Percentiles rank a stretch among this genome's conserved stretches.
Conservation (phyloP, 2,329 filamentous ascomycete genomes). For the Hymenoscyphus salicellus region DNA sequence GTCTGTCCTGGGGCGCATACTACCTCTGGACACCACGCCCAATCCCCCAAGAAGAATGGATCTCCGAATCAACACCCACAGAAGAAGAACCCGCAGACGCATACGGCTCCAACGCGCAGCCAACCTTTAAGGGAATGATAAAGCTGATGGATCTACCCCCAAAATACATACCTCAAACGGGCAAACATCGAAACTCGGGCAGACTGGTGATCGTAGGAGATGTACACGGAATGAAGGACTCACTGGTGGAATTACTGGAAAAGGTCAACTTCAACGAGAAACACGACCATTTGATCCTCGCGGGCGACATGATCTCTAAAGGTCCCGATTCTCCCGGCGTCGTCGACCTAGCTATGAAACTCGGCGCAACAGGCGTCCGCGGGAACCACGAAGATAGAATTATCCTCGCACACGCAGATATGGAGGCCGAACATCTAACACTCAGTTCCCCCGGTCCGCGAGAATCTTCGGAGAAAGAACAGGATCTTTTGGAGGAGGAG, state of each 20-base stretch:
- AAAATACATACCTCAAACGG: constrained; percentile 31
- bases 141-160: constrained; percentile 32
- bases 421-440: constrained; percentile 35
- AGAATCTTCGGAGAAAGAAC: constrained; percentile 32
- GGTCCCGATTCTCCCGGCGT: constrained; percentile 80
- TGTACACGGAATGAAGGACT: constrained; percentile 79
- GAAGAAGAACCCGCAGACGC: neutral
- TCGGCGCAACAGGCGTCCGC: constrained; percentile 77
- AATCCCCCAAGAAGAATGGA: neutral
- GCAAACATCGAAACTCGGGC: constrained; percentile 42
- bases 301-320: constrained; percentile 80
- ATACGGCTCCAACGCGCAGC: constrained; percentile 24
- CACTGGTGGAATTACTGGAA: constrained; percentile 63
- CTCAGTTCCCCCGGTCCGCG: constrained; percentile 23
- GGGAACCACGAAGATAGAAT: constrained; percentile 92
- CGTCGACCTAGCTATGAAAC: constrained; percentile 63
- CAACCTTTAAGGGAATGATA: constrained; percentile 29
- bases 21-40: neutral
- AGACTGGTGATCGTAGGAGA: constrained; percentile 83
- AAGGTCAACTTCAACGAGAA: constrained; percentile 61
- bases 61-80: neutral
- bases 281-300: constrained; percentile 71
- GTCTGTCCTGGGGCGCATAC: constrained; percentile 11
- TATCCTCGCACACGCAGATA: constrained; percentile 58
- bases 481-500: constrained; percentile 28